phyloP scores from a whole-genome alignment of 352 stramenopile species.

The Phytophthora nicotianae region DNA sequence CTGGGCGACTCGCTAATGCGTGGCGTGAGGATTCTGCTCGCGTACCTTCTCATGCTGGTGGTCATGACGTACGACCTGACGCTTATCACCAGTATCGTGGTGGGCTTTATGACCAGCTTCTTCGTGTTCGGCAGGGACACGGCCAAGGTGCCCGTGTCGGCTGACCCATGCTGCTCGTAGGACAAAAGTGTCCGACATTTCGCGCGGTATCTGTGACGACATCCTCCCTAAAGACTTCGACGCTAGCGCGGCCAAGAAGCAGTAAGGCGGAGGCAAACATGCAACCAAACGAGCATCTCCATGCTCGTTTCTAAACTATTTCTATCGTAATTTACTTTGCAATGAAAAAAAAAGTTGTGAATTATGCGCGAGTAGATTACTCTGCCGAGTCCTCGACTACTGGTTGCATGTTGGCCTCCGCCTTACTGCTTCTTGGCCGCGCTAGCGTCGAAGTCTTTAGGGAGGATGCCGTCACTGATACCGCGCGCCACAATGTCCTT shows the following conservation, averaged over 20 bases:
- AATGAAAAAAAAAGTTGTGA: constrained; percentile 29
- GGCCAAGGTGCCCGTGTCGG: constrained; percentile 67
- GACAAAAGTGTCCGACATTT: neutral
- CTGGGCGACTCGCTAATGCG: constrained; percentile 65
- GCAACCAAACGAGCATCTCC: too few species aligned
- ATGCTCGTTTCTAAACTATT: constrained; percentile 1
- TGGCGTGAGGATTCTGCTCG: constrained; percentile 67
- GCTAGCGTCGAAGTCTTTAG: constrained; percentile 54
- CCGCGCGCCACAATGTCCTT: constrained; percentile 47
- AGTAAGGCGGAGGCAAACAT: too few species aligned
- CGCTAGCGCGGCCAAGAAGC: constrained; percentile 42
- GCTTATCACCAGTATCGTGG: constrained; percentile 66
- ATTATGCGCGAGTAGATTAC: constrained; percentile 26
- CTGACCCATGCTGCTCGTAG: constrained; percentile 73
- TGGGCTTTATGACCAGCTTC: constrained; percentile 68
- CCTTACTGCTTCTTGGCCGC: constrained; percentile 42
- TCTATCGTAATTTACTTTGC: neutral
- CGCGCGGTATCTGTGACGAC: constrained; percentile 49
- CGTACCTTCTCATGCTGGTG: constrained; percentile 82
- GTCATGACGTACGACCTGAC: constrained; percentile 81
- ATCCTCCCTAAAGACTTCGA: constrained; percentile 57
- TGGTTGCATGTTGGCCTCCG: constrained; percentile 7
- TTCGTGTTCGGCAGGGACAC: constrained; percentile 74
- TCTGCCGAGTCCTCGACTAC: constrained; percentile 8
- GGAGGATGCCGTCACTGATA: constrained; percentile 49